Base-by-base conservation (phyloP, 257 asterid genomes). In the Solanum ossicruentum region DNA sequence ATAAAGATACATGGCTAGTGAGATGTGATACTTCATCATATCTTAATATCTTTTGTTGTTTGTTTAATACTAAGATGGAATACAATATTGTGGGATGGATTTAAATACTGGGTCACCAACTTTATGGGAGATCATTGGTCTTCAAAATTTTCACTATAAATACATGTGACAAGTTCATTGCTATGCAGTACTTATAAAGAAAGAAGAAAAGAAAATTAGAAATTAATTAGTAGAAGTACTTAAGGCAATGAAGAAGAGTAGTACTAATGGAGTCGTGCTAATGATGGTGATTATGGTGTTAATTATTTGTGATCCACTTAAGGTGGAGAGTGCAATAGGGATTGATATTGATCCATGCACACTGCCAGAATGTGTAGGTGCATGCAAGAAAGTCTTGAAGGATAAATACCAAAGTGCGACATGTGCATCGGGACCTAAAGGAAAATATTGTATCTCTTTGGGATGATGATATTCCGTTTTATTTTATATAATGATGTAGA, bases 301-400 rank as follows among this genome's bases (percentile, higher is more conserved):
- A 47, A 21, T 88, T 55, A 72, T 85, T 81, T 39, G 84, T 84
- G 87, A 36, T 43, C 90, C 93, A 84, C 47, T 43, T 54, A 72
- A 65, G n/a, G 92, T 90, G 88, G 91, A 92, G 71, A 8, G 93
- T 87, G 93, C 90, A 26, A 56, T 91, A 56, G 96, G 96, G 18
- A 86, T 92, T 32, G 80, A 86, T 20, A 60, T 91, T 2, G 63
- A 89, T 87, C 96, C 94, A 72, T 91, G 96, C 86, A 92, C 92
- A 23, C 83, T 87, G 13, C 90, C 91, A 1, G 87, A 45, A 39
- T 92, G 96, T 83, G 55, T 84, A 56, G 91, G 88, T 70, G 93
- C 91, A 45, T 92, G 96, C 81, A 86, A 86, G 81, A 91, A 82
- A 43, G 84, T 86, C 51, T 80, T 91, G 90, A 80, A 66, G 83